Evolutionary conservation across 192 early-diverging fungal genomes (phyloP).

Genomic region (Chytriomyces hyalinus): DNA sequence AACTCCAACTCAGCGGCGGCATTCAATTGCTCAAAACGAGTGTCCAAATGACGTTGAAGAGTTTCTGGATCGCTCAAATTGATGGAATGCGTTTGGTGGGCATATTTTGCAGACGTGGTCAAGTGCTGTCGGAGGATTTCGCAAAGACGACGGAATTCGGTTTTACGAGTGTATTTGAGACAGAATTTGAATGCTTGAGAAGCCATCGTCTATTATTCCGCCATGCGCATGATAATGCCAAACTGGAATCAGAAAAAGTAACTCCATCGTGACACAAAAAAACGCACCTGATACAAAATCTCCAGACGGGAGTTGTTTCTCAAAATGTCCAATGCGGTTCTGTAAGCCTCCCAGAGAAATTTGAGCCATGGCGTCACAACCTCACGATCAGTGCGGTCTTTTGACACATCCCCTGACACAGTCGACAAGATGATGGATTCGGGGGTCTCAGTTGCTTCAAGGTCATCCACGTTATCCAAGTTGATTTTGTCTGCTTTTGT

Average conservation of each 20-base stretch:
- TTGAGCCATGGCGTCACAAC: constrained; percentile 99
- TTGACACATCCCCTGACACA: constrained; percentile 90
- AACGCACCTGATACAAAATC: constrained; percentile 80
- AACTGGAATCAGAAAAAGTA: neutral
- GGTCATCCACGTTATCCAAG: constrained; percentile 85
- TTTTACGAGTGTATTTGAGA: constrained; percentile 92
- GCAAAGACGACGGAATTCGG: constrained; percentile 97
- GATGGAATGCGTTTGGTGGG: constrained; percentile 89
- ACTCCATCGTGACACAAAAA: neutral
- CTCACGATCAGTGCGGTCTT: constrained; percentile 96
- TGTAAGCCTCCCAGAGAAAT: constrained; percentile 99
- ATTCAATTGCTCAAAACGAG: constrained; percentile 94
- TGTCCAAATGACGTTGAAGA: constrained; percentile 94
- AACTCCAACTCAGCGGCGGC: constrained; percentile 95
- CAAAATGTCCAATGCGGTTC: constrained; percentile 94
- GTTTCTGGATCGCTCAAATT: constrained; percentile 96
- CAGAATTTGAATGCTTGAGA: constrained; percentile 97
- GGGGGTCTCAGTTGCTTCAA: constrained; percentile 95
- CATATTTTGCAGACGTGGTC: constrained; percentile 83
- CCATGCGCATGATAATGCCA: constrained; percentile 26
- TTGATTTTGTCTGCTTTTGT: constrained; percentile 85
- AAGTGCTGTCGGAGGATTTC: constrained; percentile 96
- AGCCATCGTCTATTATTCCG: constrained; percentile 56
- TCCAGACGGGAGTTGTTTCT: constrained; percentile 96
- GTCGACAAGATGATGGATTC: constrained; percentile 96